Percentiles rank a stretch among this genome's conserved stretches.
Evolutionary conservation across 345 rosid genomes (phyloP).

Genomic region (Nasturtium officinale): DNA sequence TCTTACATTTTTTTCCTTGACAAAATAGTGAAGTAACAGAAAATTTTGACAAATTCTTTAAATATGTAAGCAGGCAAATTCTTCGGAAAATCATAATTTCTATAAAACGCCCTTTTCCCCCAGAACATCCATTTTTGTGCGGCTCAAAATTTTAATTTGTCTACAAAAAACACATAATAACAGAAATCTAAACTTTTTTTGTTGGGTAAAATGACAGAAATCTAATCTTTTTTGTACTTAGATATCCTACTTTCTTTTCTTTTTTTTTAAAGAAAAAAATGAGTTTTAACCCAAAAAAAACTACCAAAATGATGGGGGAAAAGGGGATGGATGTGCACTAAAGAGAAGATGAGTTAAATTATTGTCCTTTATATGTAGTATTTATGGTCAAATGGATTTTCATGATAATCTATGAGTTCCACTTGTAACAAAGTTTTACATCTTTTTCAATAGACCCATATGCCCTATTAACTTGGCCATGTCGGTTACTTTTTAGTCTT

Average conservation of each 20-base stretch:
- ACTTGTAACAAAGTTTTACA: slow-evolving; percentile 40
- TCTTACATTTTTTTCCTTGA: not conserved
- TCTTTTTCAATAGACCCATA: slow-evolving; percentile 39
- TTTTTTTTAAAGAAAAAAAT: not conserved
- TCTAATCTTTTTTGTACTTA: not conserved
- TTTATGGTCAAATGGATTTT: slow-evolving; percentile 41
- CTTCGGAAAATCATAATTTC: not conserved
- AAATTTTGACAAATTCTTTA: no score
- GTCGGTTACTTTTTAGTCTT: slow-evolving; percentile 37
- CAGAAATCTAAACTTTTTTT: not conserved
- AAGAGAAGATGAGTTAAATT: slow-evolving; percentile 33
- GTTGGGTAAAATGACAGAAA: not conserved
- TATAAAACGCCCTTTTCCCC: not conserved
- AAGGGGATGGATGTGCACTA: slow-evolving; percentile 29
- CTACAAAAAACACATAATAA: not conserved
- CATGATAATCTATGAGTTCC: slow-evolving; percentile 46
- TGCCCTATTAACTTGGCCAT: slow-evolving; percentile 41
- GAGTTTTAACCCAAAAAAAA: not conserved
- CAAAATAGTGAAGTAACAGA: not conserved
- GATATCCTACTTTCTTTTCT: not conserved
- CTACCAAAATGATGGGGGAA: slow-evolving; percentile 12
- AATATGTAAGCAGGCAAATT: not conserved
- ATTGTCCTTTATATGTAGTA: slow-evolving; percentile 34
- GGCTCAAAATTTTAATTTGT: no score
- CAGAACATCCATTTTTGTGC: not conserved